Evolutionary conservation across 139 green algal genomes (phyloP), one percentile per base, ranked within the genome.

Genomic region (Closterium sp.): DNA sequence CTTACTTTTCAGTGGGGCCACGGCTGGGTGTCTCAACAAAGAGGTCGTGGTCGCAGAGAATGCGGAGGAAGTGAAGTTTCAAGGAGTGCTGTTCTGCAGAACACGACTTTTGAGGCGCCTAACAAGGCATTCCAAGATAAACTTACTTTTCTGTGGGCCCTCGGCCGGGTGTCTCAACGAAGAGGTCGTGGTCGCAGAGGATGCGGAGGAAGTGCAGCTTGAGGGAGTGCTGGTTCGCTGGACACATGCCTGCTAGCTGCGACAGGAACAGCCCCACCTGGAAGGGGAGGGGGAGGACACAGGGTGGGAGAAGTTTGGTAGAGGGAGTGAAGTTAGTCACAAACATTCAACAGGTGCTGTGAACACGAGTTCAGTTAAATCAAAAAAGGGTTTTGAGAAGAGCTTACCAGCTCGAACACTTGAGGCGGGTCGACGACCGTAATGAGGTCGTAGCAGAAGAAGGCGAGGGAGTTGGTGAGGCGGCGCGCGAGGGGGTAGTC

Each of bases 401-500:
- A 38, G 32, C 32, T 38, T 38, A 94, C 92, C 91, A 95, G 86
- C n/a, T 94, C 90, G 22, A 92, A 95, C 29, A 92, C 38, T 88
- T 95, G 93, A 21, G 31, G 86, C 31, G 93, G 91, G 28, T 94
- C 90, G 1, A 95, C 50, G 1, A 94, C 70, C 0, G 86, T 87
- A 17, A 95, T 34, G 24, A 95, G 86, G 24, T 95, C 93, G 28
- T 93, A 87, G 86, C 93, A 95, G 88, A 95, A 95, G 86, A 94
- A 95, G 31, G 93, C 91, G 10, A 95, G n/a, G 86, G 29, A 90
- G 86, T 31, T 28, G 90, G 92, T 95, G 87, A 95, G 86, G 9
- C 86, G 90, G 32, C 84, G 89, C 22, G 93, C 86, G 11, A 94
- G 38, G 19, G 91, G 24, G 22, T 87, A 87, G 19, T 88, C 91